These are phyloP conservation scores for Telfairia occidentalis DNA, from an alignment of 331 rosid genomes.

Conservation along the genomic window DNA sequence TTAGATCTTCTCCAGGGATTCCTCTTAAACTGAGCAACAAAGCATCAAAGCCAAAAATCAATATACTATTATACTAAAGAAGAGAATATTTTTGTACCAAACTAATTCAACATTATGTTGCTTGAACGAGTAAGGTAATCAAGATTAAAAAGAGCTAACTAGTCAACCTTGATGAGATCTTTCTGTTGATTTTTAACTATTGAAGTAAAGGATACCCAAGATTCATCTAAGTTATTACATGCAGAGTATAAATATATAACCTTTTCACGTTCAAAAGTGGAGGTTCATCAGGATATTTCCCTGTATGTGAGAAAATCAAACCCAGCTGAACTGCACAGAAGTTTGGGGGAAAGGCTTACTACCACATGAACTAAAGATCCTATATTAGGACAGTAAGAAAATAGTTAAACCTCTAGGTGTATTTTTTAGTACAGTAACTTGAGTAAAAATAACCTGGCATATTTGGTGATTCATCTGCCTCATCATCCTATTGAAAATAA, in stretches of 20 bases:
- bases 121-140: conserved; percentile 6
- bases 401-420: conserved; percentile 12
- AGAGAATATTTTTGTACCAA: neutral
- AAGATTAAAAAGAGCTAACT: neutral
- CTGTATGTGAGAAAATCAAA: conserved; percentile 82
- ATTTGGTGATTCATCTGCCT: conserved; percentile 39
- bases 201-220: neutral
- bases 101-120: conserved; percentile 1
- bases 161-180: neutral
- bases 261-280: conserved; percentile 84
- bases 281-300: conserved; percentile 92
- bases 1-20: conserved; percentile 51
- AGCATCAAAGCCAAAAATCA: neutral
- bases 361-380: neutral
- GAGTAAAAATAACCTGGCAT: conserved; percentile 52
- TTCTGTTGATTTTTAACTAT: neutral
- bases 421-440: neutral
- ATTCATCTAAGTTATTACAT: neutral
- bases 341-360: conserved; percentile 20
- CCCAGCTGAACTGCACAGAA: conserved; percentile 79
- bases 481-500: conserved; percentile 65
- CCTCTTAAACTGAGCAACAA: conserved; percentile 57
- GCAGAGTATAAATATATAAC: conserved; percentile 17
- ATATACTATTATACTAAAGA: neutral
- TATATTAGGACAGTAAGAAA: neutral